Evolutionary conservation across 1,284 basidiomycete genomes (phyloP), one percentile per base, ranked within the genome.

Genomic region (Ceratobasidium theobromae): DNA sequence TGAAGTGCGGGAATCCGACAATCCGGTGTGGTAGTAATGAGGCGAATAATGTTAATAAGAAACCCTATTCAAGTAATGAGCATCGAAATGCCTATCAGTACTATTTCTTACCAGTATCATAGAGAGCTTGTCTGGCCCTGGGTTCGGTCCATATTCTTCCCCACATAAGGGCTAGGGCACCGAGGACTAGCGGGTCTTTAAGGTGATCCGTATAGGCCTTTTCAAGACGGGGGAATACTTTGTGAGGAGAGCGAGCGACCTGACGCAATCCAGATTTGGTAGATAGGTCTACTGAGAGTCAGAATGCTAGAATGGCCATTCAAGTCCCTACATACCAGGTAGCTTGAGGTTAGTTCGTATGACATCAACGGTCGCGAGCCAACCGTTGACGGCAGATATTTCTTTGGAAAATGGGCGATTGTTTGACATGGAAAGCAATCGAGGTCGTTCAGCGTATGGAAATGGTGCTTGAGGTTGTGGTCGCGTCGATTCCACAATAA

Each of bases 311-410:
- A 12, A 35, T 21, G 8, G 14, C 21, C 18, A 9, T 33, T 25
- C 32, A 30, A 25, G 57, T 9, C 18, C 6, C 18, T 16, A 60
- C 57, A 23, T 45, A 60, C 57, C 57, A 60, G 57, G 57, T 23
- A 60, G 57, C 45, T 60, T 60, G n/a, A 60, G 45, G 45, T 60
- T 60, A 30, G 57, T 60, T 21, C 57, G 45, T 3, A 60, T 60
- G 21, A 48, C 45, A 16, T 60, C 57, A 3, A 45, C 32, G 32
- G 57, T 49, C 1, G 57, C 57, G 18, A 60, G 57, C 28, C 28
- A 60, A 30, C 35, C 45, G 18, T 25, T 60, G 32, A 60, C 57
- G n/a, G 46, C 46, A 32, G 57, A 43, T 14, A 60, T 48, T 23
- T 60, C 45, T 32, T 60, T 60, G 16, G 57, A 43, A 16, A 60